Base-by-base conservation (phyloP, 2,329 filamentous ascomycete genomes). In the Hortaea werneckii region DNA sequence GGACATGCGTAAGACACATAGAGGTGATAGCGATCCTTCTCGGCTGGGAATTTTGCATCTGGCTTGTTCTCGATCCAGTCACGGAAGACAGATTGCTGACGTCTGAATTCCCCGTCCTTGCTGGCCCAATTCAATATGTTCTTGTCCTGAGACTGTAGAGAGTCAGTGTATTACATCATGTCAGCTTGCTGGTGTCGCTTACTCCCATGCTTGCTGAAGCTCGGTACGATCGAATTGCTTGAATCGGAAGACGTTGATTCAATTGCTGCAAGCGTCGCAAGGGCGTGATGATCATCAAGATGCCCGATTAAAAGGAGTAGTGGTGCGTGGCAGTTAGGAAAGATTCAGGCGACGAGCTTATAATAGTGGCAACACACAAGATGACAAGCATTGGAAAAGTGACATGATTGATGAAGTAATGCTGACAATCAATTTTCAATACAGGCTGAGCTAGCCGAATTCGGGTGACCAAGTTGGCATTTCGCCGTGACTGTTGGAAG, bases 1-100 rank as follows among this genome's bases (percentile, higher is more conserved):
- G 89, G 89, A 67, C 89, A 95, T 5, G 89, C 89, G 67, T 94
- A 95, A 59, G 84, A 90, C 55, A 95, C 83, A 63, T 90, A 98
- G 57, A 98, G 79, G 68, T 98, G 92, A 65, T 98, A 98, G 46
- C 92, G 78, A 44, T 78, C 87, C 68, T 86, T 87, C 69, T 96
- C 90, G 1, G 87, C 78, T 5, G 87, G 85, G 57, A 88, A 95
- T 64, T 82, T 69, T 5, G 86, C 83, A 37, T 78, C 82, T 1
- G 79, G 67, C 56, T 86, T 78, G 51, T 75, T 78, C 29, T 84
- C 87, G 65, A 95, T 85, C 66, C 73, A 85, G 65, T 84, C 79
- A 48, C 92, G 81, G 69, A 96, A 96, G 45, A 80, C 76, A 50
- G 86, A 92, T 51, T 76, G 75, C 65, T 88, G 85, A 51, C 90